phyloP scores from a whole-genome alignment of 306 rosid species.

The Pterocarpus santalinus region DNA sequence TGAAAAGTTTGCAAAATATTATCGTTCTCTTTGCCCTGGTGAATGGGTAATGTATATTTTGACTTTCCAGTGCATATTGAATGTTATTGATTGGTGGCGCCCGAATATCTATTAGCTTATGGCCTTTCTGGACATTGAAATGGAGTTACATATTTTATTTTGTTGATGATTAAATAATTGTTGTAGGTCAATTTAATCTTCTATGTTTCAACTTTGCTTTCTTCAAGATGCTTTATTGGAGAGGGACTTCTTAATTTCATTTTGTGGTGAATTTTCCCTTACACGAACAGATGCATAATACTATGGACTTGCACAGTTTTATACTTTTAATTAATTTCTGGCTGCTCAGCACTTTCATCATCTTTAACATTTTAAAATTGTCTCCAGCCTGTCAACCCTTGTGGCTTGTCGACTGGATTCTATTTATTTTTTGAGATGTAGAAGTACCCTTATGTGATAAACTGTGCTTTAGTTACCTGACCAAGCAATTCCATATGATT shows the following conservation, averaged over 20 bases:
- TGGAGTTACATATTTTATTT: background rate
- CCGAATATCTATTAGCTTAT: conserved; percentile 14
- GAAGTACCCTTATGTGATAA: background rate
- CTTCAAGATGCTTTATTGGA: background rate
- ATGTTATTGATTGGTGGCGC: conserved; percentile 17
- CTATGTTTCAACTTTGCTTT: background rate
- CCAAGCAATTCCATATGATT: background rate
- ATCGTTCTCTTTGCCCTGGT: conserved; percentile 95
- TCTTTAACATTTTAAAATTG: background rate
- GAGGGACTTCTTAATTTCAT: background rate
- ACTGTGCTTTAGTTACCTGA: background rate
- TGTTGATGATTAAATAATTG: background rate
- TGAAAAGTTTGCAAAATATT: conserved; percentile 82
- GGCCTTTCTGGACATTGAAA: background rate
- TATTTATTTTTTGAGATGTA: background rate
- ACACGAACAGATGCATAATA: background rate
- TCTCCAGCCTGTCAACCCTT: background rate
- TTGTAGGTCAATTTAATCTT: background rate
- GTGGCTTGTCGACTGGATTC: background rate
- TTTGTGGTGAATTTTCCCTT: background rate
- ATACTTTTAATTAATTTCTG: background rate
- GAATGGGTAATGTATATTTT: conserved; percentile 84
- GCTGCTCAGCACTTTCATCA: conserved; percentile 2
- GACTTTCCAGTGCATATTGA: background rate
- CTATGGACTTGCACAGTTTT: background rate